phyloP scores from a whole-genome alignment of 805 yeast genomes.

The Saccharomycopsis sp. region DNA sequence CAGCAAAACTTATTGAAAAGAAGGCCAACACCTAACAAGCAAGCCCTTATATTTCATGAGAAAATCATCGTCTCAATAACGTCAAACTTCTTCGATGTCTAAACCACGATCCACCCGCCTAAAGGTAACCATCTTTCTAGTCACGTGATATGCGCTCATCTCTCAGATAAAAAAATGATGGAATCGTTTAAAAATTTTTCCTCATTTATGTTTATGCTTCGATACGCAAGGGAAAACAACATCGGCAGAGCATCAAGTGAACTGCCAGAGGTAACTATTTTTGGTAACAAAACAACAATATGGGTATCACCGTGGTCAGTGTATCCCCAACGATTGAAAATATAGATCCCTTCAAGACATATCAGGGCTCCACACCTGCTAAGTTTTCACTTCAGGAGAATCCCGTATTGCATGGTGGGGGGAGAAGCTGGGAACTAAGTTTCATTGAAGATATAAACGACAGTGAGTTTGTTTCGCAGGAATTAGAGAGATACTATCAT shows the following conservation, averaged over 20 bases:
- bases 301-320: not conserved
- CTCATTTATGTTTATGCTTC: not conserved
- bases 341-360: slow-evolving; percentile 14
- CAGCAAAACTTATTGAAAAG: too few species aligned
- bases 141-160: not conserved
- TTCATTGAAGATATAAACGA: not conserved
- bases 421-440: slow-evolving; percentile 15
- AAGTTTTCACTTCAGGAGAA: slow-evolving; percentile 19
- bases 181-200: too few species aligned
- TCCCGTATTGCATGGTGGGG: slow-evolving; percentile 20
- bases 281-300: not conserved
- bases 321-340: slow-evolving; percentile 18
- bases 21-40: too few species aligned
- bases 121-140: not conserved
- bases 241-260: too few species aligned
- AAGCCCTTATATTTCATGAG: too few species aligned
- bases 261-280: too few species aligned
- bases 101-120: not conserved
- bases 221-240: too few species aligned
- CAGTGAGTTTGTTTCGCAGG: too few species aligned
- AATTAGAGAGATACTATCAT: not conserved
- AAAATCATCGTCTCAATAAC: too few species aligned
- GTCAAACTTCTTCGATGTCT: too few species aligned
- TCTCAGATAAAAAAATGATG: not conserved
- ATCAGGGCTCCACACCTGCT: slow-evolving; percentile 16